These are phyloP conservation scores for Trichopus zeylanicus DNA, from an alignment of 116 monocot species.

Conservation along the genomic window DNA sequence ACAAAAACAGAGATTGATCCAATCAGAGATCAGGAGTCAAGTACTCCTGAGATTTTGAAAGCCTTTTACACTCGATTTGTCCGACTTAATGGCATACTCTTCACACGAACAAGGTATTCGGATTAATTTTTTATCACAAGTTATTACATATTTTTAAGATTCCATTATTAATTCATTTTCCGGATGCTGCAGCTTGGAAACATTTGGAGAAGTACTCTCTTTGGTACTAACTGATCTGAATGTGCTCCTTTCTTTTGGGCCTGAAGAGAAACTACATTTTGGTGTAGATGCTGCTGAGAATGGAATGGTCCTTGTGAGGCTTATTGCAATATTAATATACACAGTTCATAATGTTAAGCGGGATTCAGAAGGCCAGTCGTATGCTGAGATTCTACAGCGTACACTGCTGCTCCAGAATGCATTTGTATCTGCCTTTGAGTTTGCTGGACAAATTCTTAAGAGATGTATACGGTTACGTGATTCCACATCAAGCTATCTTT, in stretches of 20 bases:
- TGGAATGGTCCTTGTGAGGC: slow-evolving; percentile 59
- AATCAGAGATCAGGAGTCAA: slow-evolving; percentile 32
- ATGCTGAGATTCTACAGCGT: slow-evolving; percentile 93
- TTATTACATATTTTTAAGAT: not conserved
- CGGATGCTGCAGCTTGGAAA: slow-evolving; percentile 79
- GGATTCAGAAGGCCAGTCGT: slow-evolving; percentile 75
- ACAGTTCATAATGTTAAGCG: slow-evolving; percentile 80
- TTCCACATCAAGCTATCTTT: slow-evolving; percentile 64
- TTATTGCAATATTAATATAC: slow-evolving; percentile 77
- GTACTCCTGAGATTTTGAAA: slow-evolving; percentile 48
- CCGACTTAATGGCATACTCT: slow-evolving; percentile 90
- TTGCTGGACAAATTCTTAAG: slow-evolving; percentile 62
- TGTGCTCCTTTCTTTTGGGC: slow-evolving; percentile 72
- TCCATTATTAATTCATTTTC: not conserved
- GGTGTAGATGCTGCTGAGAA: slow-evolving; percentile 60
- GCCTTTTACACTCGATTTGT: slow-evolving; percentile 76
- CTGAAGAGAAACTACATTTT: slow-evolving; percentile 67
- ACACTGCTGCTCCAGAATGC: slow-evolving; percentile 83
- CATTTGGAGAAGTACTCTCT: slow-evolving; percentile 75
- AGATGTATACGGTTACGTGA: slow-evolving; percentile 58
- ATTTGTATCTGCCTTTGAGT: slow-evolving; percentile 79
- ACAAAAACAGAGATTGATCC: slow-evolving; percentile 20
- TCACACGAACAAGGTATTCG: slow-evolving; percentile 83
- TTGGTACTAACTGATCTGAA: slow-evolving; percentile 38
- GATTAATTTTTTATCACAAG: not conserved